Conservation (phyloP, 306 rosid species). For the Casuarina cunninghamiana region DNA sequence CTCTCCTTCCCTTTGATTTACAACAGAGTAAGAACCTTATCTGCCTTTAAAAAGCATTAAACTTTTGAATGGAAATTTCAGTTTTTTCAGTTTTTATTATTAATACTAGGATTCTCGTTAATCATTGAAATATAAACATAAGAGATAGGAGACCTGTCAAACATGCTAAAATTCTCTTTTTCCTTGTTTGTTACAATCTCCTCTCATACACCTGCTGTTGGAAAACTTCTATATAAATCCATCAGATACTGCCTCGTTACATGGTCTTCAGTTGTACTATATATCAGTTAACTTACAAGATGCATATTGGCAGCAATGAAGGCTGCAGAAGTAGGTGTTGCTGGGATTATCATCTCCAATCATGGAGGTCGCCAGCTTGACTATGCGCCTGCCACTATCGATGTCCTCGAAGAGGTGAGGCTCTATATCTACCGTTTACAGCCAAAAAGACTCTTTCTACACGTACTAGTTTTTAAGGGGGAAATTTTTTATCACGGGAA, state of each 20-base stretch:
- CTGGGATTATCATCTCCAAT: slow-evolving; percentile 33
- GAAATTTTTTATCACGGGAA: not conserved
- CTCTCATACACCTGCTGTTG: not conserved
- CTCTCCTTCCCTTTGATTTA: not conserved
- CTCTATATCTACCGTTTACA: not conserved
- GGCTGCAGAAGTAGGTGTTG: slow-evolving; percentile 28
- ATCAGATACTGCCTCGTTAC: not conserved
- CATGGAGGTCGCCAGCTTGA: slow-evolving; percentile 39
- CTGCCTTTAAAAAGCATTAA: not conserved
- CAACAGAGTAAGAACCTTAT: not conserved
- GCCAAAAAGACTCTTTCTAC: not conserved
- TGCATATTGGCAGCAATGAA: slow-evolving; percentile 24
- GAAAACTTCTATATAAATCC: not conserved
- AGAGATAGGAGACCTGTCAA: not conserved
- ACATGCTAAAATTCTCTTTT: not conserved
- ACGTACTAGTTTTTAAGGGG: not conserved
- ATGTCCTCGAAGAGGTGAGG: slow-evolving; percentile 33
- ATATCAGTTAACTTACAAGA: not conserved
- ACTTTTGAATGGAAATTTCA: not conserved
- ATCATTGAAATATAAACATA: not conserved
- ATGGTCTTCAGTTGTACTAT: not conserved
- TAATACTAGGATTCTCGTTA: not conserved
- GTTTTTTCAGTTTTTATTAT: not conserved
- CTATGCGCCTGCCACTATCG: slow-evolving; percentile 33
- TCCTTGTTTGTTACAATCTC: not conserved